These are phyloP conservation scores for Diutina neorugosa DNA, from an alignment of 1,139 yeast species.

Conservation along the genomic window DNA sequence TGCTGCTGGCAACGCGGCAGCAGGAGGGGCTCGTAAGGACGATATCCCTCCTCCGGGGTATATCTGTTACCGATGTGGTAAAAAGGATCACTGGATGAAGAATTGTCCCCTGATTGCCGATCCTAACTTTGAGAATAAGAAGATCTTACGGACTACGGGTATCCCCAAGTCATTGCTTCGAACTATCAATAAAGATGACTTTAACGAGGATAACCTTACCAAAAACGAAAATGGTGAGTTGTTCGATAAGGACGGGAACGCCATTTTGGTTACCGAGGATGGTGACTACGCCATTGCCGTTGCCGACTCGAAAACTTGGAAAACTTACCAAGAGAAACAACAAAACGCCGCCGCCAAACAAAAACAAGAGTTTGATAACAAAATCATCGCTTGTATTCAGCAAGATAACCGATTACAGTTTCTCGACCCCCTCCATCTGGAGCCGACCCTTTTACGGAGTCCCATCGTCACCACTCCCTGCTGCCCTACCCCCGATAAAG, in stretches of 20 bases:
- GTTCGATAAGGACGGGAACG: constrained; percentile 53
- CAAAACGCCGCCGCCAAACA: constrained; percentile 39
- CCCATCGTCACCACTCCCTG: constrained; percentile 83
- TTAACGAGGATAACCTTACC: constrained; percentile 32
- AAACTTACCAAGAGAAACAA: constrained; percentile 64
- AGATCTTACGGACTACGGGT: constrained; percentile 91
- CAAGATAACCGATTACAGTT: constrained; percentile 30
- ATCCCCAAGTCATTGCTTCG: constrained; percentile 88
- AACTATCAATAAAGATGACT: constrained; percentile 44
- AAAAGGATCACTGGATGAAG: constrained; percentile 92
- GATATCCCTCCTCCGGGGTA: constrained; percentile 92
- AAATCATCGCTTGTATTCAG: constrained; percentile 22
- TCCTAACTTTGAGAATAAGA: constrained; percentile 86
- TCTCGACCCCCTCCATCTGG: constrained; percentile 52
- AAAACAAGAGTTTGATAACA: constrained; percentile 26
- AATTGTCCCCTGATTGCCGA: constrained; percentile 92
- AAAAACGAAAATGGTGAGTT: constrained; percentile 36
- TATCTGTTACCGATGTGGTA: constrained; percentile 93
- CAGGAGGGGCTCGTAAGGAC: constrained; percentile 16
- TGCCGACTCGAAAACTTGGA: constrained; percentile 93
- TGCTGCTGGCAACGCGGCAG: constrained; percentile 10
- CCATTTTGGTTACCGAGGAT: constrained; percentile 79
- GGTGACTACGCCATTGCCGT: constrained; percentile 93
- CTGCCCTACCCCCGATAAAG: constrained; percentile 45
- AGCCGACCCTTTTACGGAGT: constrained; percentile 43